phyloP scores from a whole-genome alignment of 257 asterid species.

The Fraxinus excelsior region DNA sequence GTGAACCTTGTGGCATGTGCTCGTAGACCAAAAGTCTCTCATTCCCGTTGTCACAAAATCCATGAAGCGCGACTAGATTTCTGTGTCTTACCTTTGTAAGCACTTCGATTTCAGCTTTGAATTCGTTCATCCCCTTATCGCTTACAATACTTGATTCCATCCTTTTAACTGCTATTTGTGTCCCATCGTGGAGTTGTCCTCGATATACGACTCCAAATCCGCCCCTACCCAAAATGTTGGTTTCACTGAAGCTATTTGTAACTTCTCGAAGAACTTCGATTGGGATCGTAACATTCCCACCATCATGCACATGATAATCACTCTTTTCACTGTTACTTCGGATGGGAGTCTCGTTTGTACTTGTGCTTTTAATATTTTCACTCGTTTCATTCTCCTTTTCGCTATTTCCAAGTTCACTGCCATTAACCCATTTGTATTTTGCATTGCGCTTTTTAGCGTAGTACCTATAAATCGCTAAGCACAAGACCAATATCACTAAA shows the following conservation, averaged over 20 bases:
- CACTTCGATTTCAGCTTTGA: conserved; percentile 85
- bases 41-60: conserved; percentile 67
- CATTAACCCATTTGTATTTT: conserved; percentile 23
- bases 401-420: conserved; percentile 8
- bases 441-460: conserved; percentile 12
- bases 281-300: conserved; percentile 52
- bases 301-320: conserved; percentile 46
- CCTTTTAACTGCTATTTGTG: conserved; percentile 81
- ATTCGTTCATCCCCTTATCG: conserved; percentile 62
- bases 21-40: conserved; percentile 87
- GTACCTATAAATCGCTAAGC: conserved; percentile 32
- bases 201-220: conserved; percentile 85
- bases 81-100: conserved; percentile 77
- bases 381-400: conserved; percentile 1
- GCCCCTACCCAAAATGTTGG: conserved; percentile 67
- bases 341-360: conserved; percentile 16
- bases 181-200: conserved; percentile 71
- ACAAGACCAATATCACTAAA: conserved; percentile 19
- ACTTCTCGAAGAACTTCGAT: conserved; percentile 63
- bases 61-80: conserved; percentile 74
- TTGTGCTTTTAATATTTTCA: conserved; percentile 19
- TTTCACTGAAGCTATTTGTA: conserved; percentile 59
- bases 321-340: conserved; percentile 23
- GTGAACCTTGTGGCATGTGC: conserved; percentile 85
- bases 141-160: conserved; percentile 58